These are phyloP conservation scores for Pseudocercospora musae DNA, from an alignment of 2,329 filamentous ascomycete species.

Conservation along the genomic window DNA sequence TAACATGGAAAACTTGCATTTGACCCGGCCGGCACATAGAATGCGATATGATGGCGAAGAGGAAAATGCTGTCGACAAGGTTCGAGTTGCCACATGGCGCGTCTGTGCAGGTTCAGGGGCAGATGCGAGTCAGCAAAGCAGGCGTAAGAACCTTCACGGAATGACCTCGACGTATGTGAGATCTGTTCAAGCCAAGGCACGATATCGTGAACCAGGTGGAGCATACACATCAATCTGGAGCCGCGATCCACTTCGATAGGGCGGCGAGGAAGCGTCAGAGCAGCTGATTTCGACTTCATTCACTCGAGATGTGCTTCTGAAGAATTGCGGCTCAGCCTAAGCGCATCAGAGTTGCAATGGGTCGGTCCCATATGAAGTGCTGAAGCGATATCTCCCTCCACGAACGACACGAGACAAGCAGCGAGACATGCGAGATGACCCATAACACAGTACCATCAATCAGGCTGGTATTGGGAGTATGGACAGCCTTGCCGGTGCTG, in stretches of 20 bases:
- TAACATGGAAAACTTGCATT: too few species aligned
- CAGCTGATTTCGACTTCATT: background rate
- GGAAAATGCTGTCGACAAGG: background rate
- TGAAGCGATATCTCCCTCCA: background rate
- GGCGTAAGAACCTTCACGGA: background rate
- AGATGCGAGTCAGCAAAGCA: background rate
- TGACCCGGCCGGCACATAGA: background rate
- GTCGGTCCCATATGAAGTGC: too few species aligned
- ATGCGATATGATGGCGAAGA: background rate
- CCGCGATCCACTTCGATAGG: background rate
- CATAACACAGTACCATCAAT: background rate
- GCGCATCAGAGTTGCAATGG: too few species aligned
- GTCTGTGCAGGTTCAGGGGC: conserved; percentile 1
- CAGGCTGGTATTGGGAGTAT: background rate
- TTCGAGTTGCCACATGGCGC: background rate
- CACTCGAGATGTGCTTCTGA: background rate
- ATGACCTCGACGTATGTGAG: background rate
- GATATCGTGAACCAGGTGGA: background rate
- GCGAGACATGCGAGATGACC: background rate
- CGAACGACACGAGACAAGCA: background rate
- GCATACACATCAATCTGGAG: background rate
- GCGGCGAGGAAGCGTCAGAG: background rate
- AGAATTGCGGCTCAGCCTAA: too few species aligned
- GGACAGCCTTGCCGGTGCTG: background rate
- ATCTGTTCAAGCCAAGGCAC: background rate